Conservation (phyloP, 371 early-diverging fungal genomes). For the Funneliformis caledonium region DNA sequence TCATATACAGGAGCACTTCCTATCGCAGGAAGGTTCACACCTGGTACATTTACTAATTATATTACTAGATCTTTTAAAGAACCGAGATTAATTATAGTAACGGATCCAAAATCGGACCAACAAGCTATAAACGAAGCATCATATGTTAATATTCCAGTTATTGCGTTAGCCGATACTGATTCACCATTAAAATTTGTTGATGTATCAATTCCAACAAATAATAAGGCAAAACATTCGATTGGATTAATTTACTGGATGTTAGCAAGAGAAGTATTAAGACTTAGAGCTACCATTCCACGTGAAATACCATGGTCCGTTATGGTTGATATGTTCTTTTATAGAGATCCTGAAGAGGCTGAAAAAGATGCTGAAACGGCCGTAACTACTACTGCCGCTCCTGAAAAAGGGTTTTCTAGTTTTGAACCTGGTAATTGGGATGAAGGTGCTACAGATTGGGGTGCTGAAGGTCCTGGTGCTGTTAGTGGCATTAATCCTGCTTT, state of each 20-base stretch:
- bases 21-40: constrained; percentile 99
- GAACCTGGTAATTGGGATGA: constrained; percentile 46
- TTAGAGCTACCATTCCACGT: constrained; percentile 92
- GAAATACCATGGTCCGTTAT: constrained; percentile 89
- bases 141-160: constrained; percentile 99
- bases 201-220: constrained; percentile 99
- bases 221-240: constrained; percentile 97
- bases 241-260: constrained; percentile 98
- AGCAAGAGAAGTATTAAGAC: constrained; percentile 96
- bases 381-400: constrained; percentile 45
- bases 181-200: constrained; percentile 94
- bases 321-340: constrained; percentile 99
- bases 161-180: constrained; percentile 99
- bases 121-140: constrained; percentile 99
- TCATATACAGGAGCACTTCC: constrained; percentile 97
- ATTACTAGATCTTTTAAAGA: constrained; percentile 98
- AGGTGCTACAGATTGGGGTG: constrained; percentile 43
- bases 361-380: constrained; percentile 72
- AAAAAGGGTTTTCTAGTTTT: constrained; percentile 41
- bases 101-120: constrained; percentile 98
- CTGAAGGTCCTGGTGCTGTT: constrained; percentile 43
- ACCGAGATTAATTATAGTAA: constrained; percentile 96
- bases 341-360: constrained; percentile 95
- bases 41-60: constrained; percentile 99
- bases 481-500: constrained; percentile 41